Conservation (phyloP, 1,139 yeast genomes). For the Candida sanyaensis region DNA sequence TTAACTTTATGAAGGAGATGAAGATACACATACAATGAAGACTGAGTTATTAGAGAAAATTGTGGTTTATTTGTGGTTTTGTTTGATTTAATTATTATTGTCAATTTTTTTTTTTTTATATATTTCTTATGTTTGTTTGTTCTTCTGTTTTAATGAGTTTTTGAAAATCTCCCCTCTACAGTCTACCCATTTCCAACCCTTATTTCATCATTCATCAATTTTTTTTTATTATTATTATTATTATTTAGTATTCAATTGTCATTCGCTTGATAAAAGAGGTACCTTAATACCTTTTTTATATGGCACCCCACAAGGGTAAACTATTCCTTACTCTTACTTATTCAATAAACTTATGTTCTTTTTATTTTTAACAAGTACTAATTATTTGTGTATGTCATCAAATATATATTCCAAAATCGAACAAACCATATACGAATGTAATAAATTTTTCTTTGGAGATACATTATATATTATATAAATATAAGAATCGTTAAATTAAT, state of each 20-base stretch:
- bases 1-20: neutral
- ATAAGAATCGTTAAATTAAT: constrained; percentile 1
- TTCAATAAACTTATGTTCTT: neutral
- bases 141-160: neutral
- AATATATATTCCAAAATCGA: neutral
- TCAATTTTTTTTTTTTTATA: neutral
- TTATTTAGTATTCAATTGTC: constrained; percentile 1
- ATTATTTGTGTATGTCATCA: constrained; percentile 2
- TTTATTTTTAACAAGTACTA: neutral
- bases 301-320: neutral
- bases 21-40: neutral
- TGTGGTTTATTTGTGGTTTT: neutral
- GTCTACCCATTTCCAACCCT: neutral
- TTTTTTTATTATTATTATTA: neutral
- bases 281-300: neutral
- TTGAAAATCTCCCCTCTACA: neutral
- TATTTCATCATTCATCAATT: constrained; percentile 1
- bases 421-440: neutral
- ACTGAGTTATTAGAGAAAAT: neutral
- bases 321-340: constrained; percentile 1
- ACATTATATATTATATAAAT: neutral
- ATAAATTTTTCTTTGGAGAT: neutral
- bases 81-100: constrained; percentile 1
- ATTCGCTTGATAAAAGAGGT: neutral
- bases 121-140: neutral